A percentile compares a stretch with the other conserved stretches of the same genome.
Conservation (phyloP, 495 filamentous ascomycete genomes). For the Polyplosphaeria fusca region DNA sequence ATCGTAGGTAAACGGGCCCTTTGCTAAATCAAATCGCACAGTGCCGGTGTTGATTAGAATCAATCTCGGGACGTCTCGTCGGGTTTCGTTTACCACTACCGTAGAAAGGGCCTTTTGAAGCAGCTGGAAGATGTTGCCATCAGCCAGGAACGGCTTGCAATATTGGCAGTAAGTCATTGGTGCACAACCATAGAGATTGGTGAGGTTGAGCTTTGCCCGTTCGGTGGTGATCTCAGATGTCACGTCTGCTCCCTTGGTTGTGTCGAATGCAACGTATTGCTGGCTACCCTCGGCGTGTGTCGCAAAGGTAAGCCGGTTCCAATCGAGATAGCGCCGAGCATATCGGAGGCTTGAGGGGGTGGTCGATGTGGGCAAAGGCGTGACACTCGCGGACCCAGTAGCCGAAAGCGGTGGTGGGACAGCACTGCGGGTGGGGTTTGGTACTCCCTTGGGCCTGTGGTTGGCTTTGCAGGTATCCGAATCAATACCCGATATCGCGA, state of each 20-base stretch:
- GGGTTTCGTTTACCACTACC: constrained; percentile 44
- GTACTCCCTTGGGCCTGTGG: constrained; percentile 43
- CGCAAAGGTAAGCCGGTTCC: constrained; percentile 80
- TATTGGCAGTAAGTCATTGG: constrained; percentile 78
- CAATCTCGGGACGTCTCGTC: constrained; percentile 55
- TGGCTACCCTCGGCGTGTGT: constrained; percentile 61
- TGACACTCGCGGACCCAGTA: constrained; percentile 21
- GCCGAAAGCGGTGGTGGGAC: constrained; percentile 27
- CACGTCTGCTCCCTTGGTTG: constrained; percentile 69
- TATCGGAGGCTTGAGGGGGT: constrained; percentile 31
- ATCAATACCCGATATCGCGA: constrained; percentile 44
- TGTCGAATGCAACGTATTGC: constrained; percentile 71
- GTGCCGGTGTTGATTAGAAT: constrained; percentile 84
- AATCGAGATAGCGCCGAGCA: constrained; percentile 84
- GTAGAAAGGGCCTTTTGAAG: constrained; percentile 68
- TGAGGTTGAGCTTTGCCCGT: constrained; percentile 68
- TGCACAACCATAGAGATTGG: constrained; percentile 74
- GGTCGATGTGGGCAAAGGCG: constrained; percentile 17
- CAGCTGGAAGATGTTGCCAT: constrained; percentile 78
- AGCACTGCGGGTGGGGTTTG: constrained; percentile 48
- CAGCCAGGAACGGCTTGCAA: constrained; percentile 65
- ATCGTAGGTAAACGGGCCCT: constrained; percentile 84
- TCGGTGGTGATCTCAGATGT: constrained; percentile 65
- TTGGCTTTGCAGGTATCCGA: constrained; percentile 34
- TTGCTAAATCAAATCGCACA: constrained; percentile 90